Evolutionary conservation across 1,284 basidiomycete species (phyloP).

Genomic region (Moniliophthora roreri): DNA sequence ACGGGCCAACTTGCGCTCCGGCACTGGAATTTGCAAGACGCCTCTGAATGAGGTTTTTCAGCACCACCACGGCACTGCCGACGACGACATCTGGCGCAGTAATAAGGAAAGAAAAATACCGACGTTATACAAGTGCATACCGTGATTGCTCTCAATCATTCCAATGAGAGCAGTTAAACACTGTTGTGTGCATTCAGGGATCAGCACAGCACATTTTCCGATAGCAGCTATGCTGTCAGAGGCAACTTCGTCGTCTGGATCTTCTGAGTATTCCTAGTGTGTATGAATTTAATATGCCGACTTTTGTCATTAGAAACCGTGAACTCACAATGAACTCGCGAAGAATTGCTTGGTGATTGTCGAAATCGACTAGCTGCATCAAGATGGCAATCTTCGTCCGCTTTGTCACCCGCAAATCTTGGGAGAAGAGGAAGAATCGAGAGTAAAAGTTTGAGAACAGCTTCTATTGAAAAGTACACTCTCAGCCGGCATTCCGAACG

Average conservation of each 20-base stretch:
- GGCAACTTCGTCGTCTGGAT: constrained; percentile 70
- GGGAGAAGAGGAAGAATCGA: constrained; percentile 67
- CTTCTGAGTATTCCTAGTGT: constrained; percentile 72
- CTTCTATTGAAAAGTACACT: constrained; percentile 35
- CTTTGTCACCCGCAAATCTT: constrained; percentile 68
- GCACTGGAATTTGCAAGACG: constrained; percentile 45
- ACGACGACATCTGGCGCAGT: constrained; percentile 62
- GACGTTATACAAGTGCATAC: constrained; percentile 35
- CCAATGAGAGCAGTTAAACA: constrained; percentile 75
- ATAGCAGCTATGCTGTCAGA: constrained; percentile 75
- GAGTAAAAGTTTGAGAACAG: constrained; percentile 61
- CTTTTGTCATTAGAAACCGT: constrained; percentile 1
- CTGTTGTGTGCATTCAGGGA: constrained; percentile 67
- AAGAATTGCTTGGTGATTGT: constrained; percentile 71
- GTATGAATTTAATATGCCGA: constrained; percentile 30
- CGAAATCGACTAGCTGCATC: constrained; percentile 57
- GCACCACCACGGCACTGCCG: constrained; percentile 76
- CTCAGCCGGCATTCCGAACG: constrained; percentile 6
- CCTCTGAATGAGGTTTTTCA: constrained; percentile 80
- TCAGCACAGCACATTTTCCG: constrained; percentile 68
- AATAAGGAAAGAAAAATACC: neutral
- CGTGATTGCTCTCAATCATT: constrained; percentile 76
- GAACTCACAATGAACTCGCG: constrained; percentile 78
- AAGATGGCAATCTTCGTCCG: constrained; percentile 75
- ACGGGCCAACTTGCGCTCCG: constrained; percentile 27